Evolutionary conservation across 176 grass and related monocot genomes (phyloP).

Genomic region (Musa troglodytarum): DNA sequence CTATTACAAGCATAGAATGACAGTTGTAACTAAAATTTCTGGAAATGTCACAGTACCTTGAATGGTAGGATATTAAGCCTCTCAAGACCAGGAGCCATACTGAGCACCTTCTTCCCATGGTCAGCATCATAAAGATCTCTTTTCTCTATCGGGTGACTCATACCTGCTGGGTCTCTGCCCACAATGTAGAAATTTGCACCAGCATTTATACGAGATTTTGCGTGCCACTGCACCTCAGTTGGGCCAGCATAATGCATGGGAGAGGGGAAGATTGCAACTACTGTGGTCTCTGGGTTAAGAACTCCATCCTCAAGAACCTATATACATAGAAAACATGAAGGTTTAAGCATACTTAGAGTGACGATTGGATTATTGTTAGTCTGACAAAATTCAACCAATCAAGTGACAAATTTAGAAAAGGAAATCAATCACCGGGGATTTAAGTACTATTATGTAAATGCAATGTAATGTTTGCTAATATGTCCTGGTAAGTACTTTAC

Average conservation of each 20-base stretch:
- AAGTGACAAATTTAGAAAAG: neutral
- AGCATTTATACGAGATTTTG: constrained; percentile 90
- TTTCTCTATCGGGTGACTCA: constrained; percentile 68
- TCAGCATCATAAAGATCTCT: constrained; percentile 96
- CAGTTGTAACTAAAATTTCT: neutral
- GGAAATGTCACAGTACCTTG: constrained; percentile 40
- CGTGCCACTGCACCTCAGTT: constrained; percentile 98
- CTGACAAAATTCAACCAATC: too few relatives aligned
- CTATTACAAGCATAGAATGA: neutral
- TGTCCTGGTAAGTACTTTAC: too few relatives aligned
- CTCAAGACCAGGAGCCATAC: constrained; percentile 93
- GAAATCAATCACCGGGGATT: neutral
- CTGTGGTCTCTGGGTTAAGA: constrained; percentile 86
- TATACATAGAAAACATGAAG: neutral
- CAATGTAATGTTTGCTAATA: neutral
- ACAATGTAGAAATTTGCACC: constrained; percentile 99
- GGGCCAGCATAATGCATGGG: constrained; percentile 99
- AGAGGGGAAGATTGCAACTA: constrained; percentile 89
- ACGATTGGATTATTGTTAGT: too few relatives aligned
- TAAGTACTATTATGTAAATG: neutral
- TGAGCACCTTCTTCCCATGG: constrained; percentile 91
- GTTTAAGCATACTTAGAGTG: too few relatives aligned
- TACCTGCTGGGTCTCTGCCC: constrained; percentile 93
- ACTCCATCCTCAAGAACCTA: constrained; percentile 97
- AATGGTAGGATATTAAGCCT: constrained; percentile 92